These are phyloP conservation scores for Mallotus repandus DNA, from an alignment of 441 rosid species.

Conservation along the genomic window DNA sequence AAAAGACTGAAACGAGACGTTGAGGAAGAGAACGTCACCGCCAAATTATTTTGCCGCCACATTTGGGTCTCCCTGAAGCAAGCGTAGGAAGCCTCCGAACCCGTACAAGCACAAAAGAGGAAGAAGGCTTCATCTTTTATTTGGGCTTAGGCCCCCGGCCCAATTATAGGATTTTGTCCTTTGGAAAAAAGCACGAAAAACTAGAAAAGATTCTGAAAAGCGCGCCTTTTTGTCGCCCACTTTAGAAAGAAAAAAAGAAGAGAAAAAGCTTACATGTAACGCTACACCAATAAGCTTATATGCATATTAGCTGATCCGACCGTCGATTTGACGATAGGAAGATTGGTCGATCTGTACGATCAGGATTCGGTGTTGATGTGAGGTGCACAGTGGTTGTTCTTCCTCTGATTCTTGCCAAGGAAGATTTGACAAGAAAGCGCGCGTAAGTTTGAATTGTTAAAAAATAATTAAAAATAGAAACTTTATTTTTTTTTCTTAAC, in stretches of 20 bases:
- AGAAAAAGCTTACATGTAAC: conserved; percentile 26
- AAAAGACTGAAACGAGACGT: neutral
- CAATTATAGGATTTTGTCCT: no score
- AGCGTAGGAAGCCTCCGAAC: neutral
- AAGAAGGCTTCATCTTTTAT: no score
- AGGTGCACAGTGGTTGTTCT: neutral
- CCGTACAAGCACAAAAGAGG: neutral
- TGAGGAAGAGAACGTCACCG: conserved; percentile 28
- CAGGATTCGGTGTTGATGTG: neutral
- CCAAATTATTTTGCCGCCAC: conserved; percentile 60
- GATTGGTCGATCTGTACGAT: neutral
- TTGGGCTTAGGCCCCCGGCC: no score
- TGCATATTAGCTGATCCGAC: neutral
- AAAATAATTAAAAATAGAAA: neutral
- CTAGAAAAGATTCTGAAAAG: neutral
- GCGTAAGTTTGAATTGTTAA: conserved; percentile 42
- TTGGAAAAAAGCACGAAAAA: no score
- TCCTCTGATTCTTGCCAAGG: conserved; percentile 20
- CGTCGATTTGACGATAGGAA: neutral
- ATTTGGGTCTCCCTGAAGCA: conserved; percentile 27
- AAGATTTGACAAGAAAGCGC: conserved; percentile 28
- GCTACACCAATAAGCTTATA: conserved; percentile 6
- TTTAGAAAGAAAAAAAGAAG: neutral
- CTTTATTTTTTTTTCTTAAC: neutral
- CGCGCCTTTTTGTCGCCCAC: conserved; percentile 22